phyloP scores from a whole-genome alignment of 1,284 basidiomycete species.

The Tetrapyrgos nigripes region DNA sequence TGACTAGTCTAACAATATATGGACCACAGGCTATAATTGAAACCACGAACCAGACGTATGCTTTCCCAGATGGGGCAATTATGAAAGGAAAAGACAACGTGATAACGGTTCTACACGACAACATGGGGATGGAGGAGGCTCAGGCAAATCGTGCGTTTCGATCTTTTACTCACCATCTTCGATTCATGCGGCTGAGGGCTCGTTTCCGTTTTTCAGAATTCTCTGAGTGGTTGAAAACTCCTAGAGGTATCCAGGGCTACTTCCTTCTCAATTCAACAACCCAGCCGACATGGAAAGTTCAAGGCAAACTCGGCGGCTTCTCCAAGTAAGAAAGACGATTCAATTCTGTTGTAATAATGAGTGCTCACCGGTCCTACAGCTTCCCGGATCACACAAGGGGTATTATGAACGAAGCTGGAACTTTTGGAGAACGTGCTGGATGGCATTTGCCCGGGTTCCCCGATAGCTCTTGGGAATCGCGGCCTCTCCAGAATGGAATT shows the following conservation, averaged over 20 bases:
- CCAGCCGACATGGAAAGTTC: slow-evolving; percentile 56
- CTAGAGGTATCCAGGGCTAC: slow-evolving; percentile 54
- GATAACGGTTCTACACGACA: slow-evolving; percentile 33
- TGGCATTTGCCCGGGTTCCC: slow-evolving; percentile 71
- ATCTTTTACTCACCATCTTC: no score
- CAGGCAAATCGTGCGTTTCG: slow-evolving; percentile 13
- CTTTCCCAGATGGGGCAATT: slow-evolving; percentile 20
- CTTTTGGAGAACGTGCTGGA: slow-evolving; percentile 63
- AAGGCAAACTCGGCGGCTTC: slow-evolving; percentile 70
- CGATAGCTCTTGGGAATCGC: slow-evolving; percentile 50
- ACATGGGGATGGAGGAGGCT: slow-evolving; percentile 20
- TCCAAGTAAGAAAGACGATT: slow-evolving; percentile 41
- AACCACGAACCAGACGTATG: slow-evolving; percentile 20
- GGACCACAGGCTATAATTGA: slow-evolving; percentile 18
- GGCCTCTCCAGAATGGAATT: slow-evolving; percentile 50
- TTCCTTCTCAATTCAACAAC: slow-evolving; percentile 25
- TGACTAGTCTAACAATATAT: no score
- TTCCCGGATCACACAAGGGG: slow-evolving; percentile 57
- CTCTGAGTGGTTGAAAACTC: slow-evolving; percentile 5
- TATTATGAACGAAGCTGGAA: slow-evolving; percentile 66
- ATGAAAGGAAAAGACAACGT: slow-evolving; percentile 20
- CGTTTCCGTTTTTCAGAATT: slow-evolving; percentile 48
- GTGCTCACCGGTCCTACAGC: slow-evolving; percentile 25
- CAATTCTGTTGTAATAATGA: slow-evolving; percentile 3
- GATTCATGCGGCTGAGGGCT: no score